Evolutionary conservation across 805 yeast species (phyloP), one percentile per base, ranked within the genome.

Genomic region (Metschnikowia gelsemii): DNA sequence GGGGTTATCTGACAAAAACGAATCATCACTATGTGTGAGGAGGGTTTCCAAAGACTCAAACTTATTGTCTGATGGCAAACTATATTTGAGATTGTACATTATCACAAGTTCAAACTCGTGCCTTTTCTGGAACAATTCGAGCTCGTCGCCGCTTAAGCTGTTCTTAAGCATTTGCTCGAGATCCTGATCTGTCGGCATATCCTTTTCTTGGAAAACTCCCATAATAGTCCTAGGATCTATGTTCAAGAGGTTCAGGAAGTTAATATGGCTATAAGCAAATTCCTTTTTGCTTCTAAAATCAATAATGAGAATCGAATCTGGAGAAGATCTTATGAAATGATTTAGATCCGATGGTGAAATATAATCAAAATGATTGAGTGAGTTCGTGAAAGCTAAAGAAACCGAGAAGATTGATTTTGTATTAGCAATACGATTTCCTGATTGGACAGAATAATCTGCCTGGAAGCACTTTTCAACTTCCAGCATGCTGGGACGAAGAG

Each of bases 261-360:
- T 66, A 17, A 90, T 79, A 59, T 88, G 96, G 35, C 77, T 75
- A 31, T 67, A 64, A 34, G 78, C 75, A 56, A 75, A 89, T 26
- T 78, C 81, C 14, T 66, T 68, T 28, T 82, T 68, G 13, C 82
- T 66, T 50, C 97, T 68, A 30, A 80, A 73, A 58, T 91, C 98
- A 5, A 91, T 73, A 8, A 90, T 46, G n/a, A 90, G 66, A 0
- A 84, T 28, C 23, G 21, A 32, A 11, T 23, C 17, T 1, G 51
- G 34, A 9, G 30, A 18, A 4, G 32, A 24, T 13, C 54, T 36
- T 12, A 52, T 23, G 3, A 42, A 9, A n/a, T 12, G 22, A n/a
- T 49, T 42, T 13, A 52, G 35, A 7, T 42, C 47, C 8, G 31
- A 24, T 8, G 48, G 41, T 3, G 56, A 36, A 8, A 52, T 28